phyloP scores from a whole-genome alignment of 805 yeast genomes.

The Suhomyces xylopsoci region DNA sequence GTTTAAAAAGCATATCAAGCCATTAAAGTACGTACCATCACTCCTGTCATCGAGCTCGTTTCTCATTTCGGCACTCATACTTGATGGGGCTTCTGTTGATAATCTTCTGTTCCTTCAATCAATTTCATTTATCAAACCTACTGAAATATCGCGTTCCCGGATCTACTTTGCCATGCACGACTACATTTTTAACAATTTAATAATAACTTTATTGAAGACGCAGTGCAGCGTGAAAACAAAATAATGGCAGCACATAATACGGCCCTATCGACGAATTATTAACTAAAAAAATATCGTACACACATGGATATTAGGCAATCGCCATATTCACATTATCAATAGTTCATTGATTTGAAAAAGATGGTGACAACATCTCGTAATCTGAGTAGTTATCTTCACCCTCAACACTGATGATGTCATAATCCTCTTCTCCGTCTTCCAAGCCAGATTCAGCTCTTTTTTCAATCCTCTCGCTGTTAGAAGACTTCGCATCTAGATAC shows the following conservation, averaged over 20 bases:
- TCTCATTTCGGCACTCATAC: neutral
- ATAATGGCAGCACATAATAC: neutral
- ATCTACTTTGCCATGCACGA: slow-evolving; percentile 4
- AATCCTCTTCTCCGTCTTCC: slow-evolving; percentile 21
- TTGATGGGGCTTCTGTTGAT: neutral
- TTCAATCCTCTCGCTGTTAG: slow-evolving; percentile 5
- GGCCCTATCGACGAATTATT: neutral
- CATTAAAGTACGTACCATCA: neutral
- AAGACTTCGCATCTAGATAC: slow-evolving; percentile 20
- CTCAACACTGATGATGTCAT: slow-evolving; percentile 31
- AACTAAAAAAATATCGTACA: neutral
- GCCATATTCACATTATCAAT: neutral
- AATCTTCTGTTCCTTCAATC: neutral
- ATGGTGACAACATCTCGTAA: slow-evolving; percentile 30
- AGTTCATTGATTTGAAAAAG: neutral
- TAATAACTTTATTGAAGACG: neutral
- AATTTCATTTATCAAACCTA: neutral
- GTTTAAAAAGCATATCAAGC: neutral
- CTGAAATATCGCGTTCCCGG: neutral
- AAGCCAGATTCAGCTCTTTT: neutral
- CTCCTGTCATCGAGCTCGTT: neutral
- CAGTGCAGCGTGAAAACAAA: neutral
- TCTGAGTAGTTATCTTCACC: slow-evolving; percentile 31
- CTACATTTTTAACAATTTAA: neutral
- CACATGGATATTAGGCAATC: neutral